phyloP scores from a whole-genome alignment of 2,329 filamentous ascomycete species.

The Aspergillus novoparasiticus region DNA sequence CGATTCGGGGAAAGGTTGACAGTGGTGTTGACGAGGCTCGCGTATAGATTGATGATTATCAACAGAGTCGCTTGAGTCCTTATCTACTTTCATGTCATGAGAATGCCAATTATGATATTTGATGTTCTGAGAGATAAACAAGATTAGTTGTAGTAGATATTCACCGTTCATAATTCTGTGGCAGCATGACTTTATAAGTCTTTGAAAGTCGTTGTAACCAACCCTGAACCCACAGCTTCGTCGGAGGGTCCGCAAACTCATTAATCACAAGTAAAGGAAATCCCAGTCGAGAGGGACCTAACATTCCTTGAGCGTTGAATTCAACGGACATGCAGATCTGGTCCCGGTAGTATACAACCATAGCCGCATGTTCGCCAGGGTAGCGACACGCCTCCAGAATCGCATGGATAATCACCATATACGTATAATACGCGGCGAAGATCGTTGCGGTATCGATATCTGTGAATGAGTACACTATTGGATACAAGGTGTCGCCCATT shows the following conservation, averaged over 20 bases:
- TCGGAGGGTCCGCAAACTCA: constrained; percentile 27
- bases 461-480: constrained; percentile 24
- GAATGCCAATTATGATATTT: not conserved
- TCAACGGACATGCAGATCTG: constrained; percentile 36
- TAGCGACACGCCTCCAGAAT: constrained; percentile 23
- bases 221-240: constrained; percentile 27
- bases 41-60: not conserved
- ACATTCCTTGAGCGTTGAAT: constrained; percentile 25
- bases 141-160: not conserved
- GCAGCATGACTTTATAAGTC: constrained; percentile 27
- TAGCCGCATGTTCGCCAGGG: constrained; percentile 26
- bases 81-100: not conserved
- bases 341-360: constrained; percentile 28
- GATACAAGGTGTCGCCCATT: constrained; percentile 23
- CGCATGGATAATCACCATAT: constrained; percentile 32
- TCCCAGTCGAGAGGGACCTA: constrained; percentile 31
- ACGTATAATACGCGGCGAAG: constrained; percentile 30
- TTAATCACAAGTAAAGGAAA: constrained; percentile 30
- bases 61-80: not conserved
- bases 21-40: not conserved
- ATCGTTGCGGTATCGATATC: constrained; percentile 26
- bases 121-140: not conserved
- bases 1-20: constrained; percentile 11
- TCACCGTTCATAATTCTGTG: constrained; percentile 18
- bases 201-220: constrained; percentile 27